Base-by-base conservation (phyloP, 192 early-diverging fungal genomes). In the Umbelopsis vinacea region DNA sequence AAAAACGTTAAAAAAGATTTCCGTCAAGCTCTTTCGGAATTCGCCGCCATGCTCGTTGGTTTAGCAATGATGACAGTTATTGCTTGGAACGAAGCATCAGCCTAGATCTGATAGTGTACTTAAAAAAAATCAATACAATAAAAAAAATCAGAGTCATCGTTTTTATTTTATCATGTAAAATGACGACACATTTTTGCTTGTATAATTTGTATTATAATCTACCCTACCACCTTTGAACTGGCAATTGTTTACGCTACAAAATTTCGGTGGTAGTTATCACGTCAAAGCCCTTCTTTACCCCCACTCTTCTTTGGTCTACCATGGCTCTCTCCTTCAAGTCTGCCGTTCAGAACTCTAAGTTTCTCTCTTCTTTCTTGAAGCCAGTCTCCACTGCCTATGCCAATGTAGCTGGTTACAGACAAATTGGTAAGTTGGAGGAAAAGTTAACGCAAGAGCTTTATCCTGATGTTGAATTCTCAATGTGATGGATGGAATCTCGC, bases 61-160 rank as follows among this genome's bases (percentile, higher is more conserved):
- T 72, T 92, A n/a, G 87, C 76, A 6, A 88, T 94, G 80, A 94
- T 94, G 92, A 84, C 84, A 4, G 72, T 83, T 24, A 94, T 94
- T 81, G 90, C 91, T 10, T 86, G 89, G 79, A 89, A 89, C 76
- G 92, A 92, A 72, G 83, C 68, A 19, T 46, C 74, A 38, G 72
- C 60, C n/a, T 73, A 71, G 69, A 72, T 17, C n/a, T 37, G 33
- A 3, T 7, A 29, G 35, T 22, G 33, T 57, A 24, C 5, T 46
- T 46, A 10, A 10, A 46, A 46, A 46, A 46, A n/a, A n/a, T n/a
- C n/a, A n/a, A n/a, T n/a, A n/a, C n/a, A n/a, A 46, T 46, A 29
- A 29, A 29, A 29, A 29, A 29, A 29, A 43, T 40, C 40, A 43
- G 40, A 43, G 40, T 43, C 40, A 43, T 6, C 11, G 8, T 43